phyloP scores from a whole-genome alignment of 331 rosid species.

The Spiraea crenata region DNA sequence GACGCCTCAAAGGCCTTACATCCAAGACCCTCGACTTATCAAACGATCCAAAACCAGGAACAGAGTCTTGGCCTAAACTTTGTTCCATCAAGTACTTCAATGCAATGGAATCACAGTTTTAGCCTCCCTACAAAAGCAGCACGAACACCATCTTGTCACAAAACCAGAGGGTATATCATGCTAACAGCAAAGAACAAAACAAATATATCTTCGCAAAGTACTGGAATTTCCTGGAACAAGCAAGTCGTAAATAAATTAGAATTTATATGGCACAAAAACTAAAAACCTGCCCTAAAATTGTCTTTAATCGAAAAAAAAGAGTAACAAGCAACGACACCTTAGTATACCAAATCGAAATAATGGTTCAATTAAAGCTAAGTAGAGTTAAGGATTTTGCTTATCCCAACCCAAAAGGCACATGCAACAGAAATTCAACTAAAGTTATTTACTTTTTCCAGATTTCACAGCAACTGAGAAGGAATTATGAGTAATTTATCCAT shows the following conservation, averaged over 20 bases:
- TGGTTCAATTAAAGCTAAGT: background rate
- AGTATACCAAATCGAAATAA: background rate
- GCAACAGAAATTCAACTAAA: slow-evolving; percentile 2
- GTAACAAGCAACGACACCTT: background rate
- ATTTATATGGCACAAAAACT: background rate
- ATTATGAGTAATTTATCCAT: background rate
- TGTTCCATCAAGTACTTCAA: slow-evolving; percentile 56
- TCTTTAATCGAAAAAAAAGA: background rate
- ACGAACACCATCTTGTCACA: background rate
- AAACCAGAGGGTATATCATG: background rate
- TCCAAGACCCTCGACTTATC: slow-evolving; percentile 84
- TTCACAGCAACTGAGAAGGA: slow-evolving; percentile 2
- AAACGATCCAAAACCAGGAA: slow-evolving; percentile 50
- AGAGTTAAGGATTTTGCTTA: background rate
- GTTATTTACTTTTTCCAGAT: background rate
- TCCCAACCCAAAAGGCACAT: background rate
- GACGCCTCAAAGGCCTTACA: slow-evolving; percentile 75
- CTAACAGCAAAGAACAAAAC: background rate
- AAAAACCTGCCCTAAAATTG: background rate
- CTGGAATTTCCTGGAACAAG: slow-evolving; percentile 22
- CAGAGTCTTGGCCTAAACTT: slow-evolving; percentile 48
- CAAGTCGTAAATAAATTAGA: slow-evolving; percentile 6
- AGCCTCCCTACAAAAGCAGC: slow-evolving; percentile 3
- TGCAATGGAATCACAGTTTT: slow-evolving; percentile 19
- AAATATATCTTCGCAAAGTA: background rate